phyloP scores from a whole-genome alignment of 495 filamentous ascomycete species.

The Extremus antarcticus region DNA sequence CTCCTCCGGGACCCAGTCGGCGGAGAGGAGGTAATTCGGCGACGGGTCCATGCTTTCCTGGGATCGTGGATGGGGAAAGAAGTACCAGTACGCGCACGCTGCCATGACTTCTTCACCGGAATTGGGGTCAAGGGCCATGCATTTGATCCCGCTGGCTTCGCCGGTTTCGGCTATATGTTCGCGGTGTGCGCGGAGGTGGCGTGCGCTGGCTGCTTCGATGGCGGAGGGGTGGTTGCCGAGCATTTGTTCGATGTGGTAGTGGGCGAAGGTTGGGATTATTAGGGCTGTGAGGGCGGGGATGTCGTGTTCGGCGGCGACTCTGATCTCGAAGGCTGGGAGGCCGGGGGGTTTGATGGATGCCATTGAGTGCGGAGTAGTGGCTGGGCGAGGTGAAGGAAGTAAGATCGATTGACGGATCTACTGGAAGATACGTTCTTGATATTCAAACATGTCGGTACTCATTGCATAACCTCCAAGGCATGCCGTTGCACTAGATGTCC shows the following conservation, averaged over 20 bases:
- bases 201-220: slow-evolving; percentile 1
- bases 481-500: no score
- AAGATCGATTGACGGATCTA: no score
- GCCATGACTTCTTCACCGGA: slow-evolving; percentile 7
- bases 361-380: no score
- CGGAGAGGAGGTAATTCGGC: slow-evolving; percentile 1
- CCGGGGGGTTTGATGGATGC: no score
- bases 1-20: slow-evolving; percentile 6
- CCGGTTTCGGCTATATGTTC: slow-evolving; percentile 2
- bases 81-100: slow-evolving; percentile 13
- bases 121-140: slow-evolving; percentile 5
- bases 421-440: no score
- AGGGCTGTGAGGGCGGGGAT: slow-evolving; percentile 5
- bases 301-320: slow-evolving; percentile 7
- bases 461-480: no score
- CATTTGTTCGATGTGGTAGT: slow-evolving; percentile 1
- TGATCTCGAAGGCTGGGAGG: slow-evolving; percentile 7
- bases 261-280: slow-evolving; percentile 5
- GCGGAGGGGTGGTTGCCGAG: slow-evolving; percentile 10
- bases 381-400: no score
- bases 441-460: no score
- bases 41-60: background rate
- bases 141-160: slow-evolving; percentile 5
- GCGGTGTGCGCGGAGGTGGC: slow-evolving; percentile 11
- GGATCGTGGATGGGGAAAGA: slow-evolving; percentile 7